Base-by-base conservation (phyloP, 495 filamentous ascomycete genomes). In the Beverwykella pulmonaria region DNA sequence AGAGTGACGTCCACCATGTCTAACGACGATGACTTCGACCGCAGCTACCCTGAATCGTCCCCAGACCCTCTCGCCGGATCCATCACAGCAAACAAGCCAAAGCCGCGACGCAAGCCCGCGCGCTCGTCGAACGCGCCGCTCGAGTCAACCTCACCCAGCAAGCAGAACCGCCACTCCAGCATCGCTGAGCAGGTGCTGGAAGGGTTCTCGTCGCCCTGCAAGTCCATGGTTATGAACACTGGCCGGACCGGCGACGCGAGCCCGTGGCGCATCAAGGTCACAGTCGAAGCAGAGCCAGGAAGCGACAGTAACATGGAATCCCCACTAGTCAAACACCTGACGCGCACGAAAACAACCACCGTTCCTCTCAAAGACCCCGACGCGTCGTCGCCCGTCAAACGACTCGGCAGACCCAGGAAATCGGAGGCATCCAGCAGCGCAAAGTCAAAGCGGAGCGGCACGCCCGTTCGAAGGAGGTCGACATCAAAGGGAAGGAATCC, bases 221-320 rank as follows among this genome's bases (percentile, higher is more conserved):
- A 78, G 64, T 76, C 77, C 0, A 75, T 79, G 65, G 59, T 75
- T 4, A 34, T 79, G 53, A 70, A 68, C 44, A 75, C 76, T 2
- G 71, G 65, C 17, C 48, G 59, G 27, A 23, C 63, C 2, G 70
- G 70, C 2, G 65, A 61, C 17, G 64, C 68, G 22, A 78, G 74
- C 63, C 73, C 75, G 34, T 77, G 75, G 75, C 67, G 73, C 27
- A 73, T 80, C 73, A 75, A 76, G 53, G 78, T 80, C 49, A 77
- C 78, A 5, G 72, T 78, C 20, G 67, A 79, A 64, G 76, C 78
- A 26, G 72, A 79, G 63, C 75, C 75, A 32, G 69, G 54, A 15
- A 68, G 27, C 25, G 71, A 71, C 5, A 60, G 63, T 23, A 72
- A 74, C 19, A 57, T 61, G 23, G 68, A 53, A 17, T 68, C 63